Percentiles rank a stretch among this genome's conserved stretches.
phyloP scores from a whole-genome alignment of 306 rosid genomes.

The Glycine soja region DNA sequence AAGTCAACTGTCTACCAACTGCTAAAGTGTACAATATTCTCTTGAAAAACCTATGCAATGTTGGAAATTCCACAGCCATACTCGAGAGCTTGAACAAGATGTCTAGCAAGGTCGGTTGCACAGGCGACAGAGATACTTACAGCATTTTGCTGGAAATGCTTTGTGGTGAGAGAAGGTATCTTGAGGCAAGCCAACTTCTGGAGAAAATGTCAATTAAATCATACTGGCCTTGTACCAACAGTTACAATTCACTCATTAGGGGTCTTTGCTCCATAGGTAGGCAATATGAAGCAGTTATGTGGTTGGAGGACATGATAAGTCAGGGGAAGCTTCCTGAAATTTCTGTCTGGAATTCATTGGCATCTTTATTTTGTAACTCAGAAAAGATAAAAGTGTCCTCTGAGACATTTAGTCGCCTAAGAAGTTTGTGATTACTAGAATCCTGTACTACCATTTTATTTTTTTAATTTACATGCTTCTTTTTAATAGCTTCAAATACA shows the following conservation, averaged over 20 bases:
- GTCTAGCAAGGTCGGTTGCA: constrained; percentile 49
- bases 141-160: constrained; percentile 55
- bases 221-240: constrained; percentile 54
- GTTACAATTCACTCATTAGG: constrained; percentile 54
- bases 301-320: constrained; percentile 69
- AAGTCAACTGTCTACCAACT: constrained; percentile 53
- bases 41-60: constrained; percentile 47
- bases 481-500: neutral
- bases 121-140: constrained; percentile 50
- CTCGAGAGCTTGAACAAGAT: constrained; percentile 58
- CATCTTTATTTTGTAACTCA: constrained; percentile 47
- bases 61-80: constrained; percentile 41
- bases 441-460: neutral
- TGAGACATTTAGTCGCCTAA: constrained; percentile 46
- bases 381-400: constrained; percentile 32
- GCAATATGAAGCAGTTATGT: constrained; percentile 64
- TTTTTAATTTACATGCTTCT: constrained; percentile 1
- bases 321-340: constrained; percentile 59
- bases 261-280: constrained; percentile 60
- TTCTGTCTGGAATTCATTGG: constrained; percentile 55
- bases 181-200: constrained; percentile 59
- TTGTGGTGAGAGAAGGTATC: constrained; percentile 50
- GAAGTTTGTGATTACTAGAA: constrained; percentile 46
- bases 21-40: constrained; percentile 47
- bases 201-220: constrained; percentile 64